Evolutionary conservation across 306 rosid species (phyloP), one percentile per base, ranked within the genome.

Genomic region (Ormosia emarginata): DNA sequence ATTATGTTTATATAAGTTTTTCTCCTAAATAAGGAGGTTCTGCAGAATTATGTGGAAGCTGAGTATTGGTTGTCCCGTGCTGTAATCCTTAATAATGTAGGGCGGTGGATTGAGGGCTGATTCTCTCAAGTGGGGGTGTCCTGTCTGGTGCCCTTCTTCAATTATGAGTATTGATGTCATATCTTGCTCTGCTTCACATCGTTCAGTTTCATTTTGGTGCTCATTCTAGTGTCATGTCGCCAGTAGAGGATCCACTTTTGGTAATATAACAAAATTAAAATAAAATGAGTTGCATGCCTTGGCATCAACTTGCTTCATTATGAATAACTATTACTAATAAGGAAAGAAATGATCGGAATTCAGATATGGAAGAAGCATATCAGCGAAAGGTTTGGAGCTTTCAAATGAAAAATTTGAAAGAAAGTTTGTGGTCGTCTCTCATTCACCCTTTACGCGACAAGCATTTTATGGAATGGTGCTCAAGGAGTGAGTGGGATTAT

Each of bases 361-460:
- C 7, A 85, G 85, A 81, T 77, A 24, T 76, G 75, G 62, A 36
- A 65, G 66, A 66, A 80, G 55, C 70, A 86, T 69, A 81, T 73
- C 14, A 17, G 68, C 59, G 47, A 56, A 72, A 40, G 71, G 59
- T 32, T 57, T 30, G 46, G 13, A 18, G 46, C 24, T 24, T 24
- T 24, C 24, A 57, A 67, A 79, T 75, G 49, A 77, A 69, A 57
- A 18, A 41, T 67, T n/a, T 77, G 58, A 84, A 68, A 88, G 90
- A 84, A 86, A 90, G 88, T 87, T 85, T 88, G 95, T 33, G 79
- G 94, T 91, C 92, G 71, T 77, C 70, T 87, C 91, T 80, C 71
- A 86, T 75, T 85, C 85, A 77, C 86, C 75, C 95, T 90, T 92
- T 91, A 88, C 66, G 94, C 86, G 95, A 91, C 98, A 88, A 79